Percentiles rank a stretch among this genome's conserved stretches.
phyloP scores from a whole-genome alignment of 805 yeast genomes.

The Candida broadrunensis region DNA sequence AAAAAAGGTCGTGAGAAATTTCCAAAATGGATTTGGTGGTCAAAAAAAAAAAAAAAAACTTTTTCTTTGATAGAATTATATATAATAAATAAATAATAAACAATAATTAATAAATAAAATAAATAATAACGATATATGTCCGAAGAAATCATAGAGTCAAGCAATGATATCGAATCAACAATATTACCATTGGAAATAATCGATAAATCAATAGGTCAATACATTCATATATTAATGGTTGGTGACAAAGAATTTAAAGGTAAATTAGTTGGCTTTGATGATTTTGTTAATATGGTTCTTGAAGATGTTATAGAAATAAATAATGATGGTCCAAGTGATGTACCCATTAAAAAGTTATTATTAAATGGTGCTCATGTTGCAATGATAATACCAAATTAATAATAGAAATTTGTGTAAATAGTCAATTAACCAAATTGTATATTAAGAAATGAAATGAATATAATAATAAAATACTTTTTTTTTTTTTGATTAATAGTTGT shows the following conservation, averaged over 20 bases:
- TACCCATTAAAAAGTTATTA: constrained; percentile 53
- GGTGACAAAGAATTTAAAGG: constrained; percentile 80
- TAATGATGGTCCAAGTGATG: constrained; percentile 29
- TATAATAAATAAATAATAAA: too few species aligned
- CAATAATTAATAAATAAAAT: too few species aligned
- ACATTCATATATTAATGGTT: constrained; percentile 67
- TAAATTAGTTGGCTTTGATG: constrained; percentile 87
- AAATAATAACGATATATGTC: too few species aligned
- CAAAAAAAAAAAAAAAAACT: background rate
- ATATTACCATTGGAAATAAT: constrained; percentile 79
- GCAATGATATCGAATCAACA: constrained; percentile 9
- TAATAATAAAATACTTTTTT: too few species aligned
- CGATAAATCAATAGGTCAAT: constrained; percentile 81
- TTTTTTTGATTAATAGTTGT: too few species aligned
- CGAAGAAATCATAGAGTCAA: too few species aligned
- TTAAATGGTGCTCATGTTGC: constrained; percentile 72
- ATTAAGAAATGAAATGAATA: too few species aligned
- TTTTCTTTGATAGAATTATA: too few species aligned
- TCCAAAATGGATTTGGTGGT: background rate
- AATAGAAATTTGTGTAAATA: too few species aligned
- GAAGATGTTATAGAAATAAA: constrained; percentile 71
- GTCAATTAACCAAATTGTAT: too few species aligned
- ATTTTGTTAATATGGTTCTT: constrained; percentile 87
- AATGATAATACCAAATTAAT: constrained; percentile 43
- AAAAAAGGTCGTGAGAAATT: background rate